phyloP scores from a whole-genome alignment of 2,329 filamentous ascomycete genomes.

The Phaeosphaeria sp. region DNA sequence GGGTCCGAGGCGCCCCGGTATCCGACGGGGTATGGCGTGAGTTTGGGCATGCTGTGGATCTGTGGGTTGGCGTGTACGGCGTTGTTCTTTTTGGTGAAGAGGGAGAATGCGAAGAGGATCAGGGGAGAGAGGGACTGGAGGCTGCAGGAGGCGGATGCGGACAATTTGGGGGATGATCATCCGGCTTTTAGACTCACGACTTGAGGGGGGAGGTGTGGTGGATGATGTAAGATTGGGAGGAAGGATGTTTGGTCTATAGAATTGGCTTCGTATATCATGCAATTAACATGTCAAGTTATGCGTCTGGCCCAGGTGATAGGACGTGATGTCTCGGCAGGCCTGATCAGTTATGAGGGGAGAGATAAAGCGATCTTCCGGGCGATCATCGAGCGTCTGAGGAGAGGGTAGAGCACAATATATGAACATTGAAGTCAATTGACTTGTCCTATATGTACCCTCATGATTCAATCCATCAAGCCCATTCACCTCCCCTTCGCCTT shows the following conservation, averaged over 20 bases:
- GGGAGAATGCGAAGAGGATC: constrained; percentile 58
- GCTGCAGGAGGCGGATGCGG: constrained; percentile 50
- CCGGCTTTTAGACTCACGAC: constrained; percentile 56
- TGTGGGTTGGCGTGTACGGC: constrained; percentile 53
- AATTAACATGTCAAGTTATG: too few relatives aligned
- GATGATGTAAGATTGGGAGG: background rate
- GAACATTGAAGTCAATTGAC: too few relatives aligned
- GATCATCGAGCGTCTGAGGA: too few relatives aligned
- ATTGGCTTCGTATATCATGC: background rate
- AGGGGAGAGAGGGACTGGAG: constrained; percentile 56
- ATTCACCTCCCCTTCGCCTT: constrained; percentile 17
- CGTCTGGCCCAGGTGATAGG: too few relatives aligned
- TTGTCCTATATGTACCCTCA: too few relatives aligned
- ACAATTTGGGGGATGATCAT: constrained; percentile 62
- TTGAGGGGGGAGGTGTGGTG: background rate
- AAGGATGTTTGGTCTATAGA: background rate
- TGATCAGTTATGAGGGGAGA: too few relatives aligned
- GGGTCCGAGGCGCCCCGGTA: constrained; percentile 55
- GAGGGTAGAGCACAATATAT: too few relatives aligned
- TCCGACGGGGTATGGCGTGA: constrained; percentile 57
- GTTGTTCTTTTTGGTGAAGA: constrained; percentile 50
- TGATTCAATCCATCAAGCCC: too few relatives aligned
- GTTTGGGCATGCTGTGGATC: constrained; percentile 59
- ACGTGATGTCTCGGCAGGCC: too few relatives aligned
- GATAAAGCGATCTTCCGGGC: too few relatives aligned